Evolutionary conservation across 805 yeast genomes (phyloP), one percentile per base, ranked within the genome.

Genomic region (Kodamaea sagamina): DNA sequence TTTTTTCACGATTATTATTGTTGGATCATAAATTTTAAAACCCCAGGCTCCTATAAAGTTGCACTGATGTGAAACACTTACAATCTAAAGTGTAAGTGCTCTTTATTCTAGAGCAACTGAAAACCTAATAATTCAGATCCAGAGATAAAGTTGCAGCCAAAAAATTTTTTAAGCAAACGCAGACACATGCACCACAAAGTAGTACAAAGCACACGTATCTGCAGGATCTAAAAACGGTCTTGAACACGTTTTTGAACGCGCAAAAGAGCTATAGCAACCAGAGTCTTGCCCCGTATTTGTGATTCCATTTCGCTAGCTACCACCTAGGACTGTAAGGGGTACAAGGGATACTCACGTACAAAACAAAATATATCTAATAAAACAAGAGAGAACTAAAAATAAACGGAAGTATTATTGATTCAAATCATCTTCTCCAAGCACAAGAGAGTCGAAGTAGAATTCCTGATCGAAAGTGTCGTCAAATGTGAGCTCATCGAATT

Each of bases 391-490:
- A 29, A 29, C 34, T 29, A 29, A 29, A 29, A 29, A 29, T 29
- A 27, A 27, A 27, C 4, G 7, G 12, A 11, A 3, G 10, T 4
- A n/a, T 12, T 28, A 29, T 29, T 29, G 17, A 16, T 29, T 29
- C 19, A 37, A 26, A 7, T 37, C 28, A 11, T 37, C 40, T n/a
- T 37, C 40, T 11, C 40, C 40, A 18, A 34, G 37, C 4, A 34
- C 22, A 15, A 37, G 10, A 13, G 16, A 24, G 10, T 24, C 40
- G 9, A 22, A 25, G 15, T 12, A n/a, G 16, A 36, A 25, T 3
- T 25, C 40, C 12, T 25, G 29, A 4, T 15, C 25, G 8, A 25
- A 26, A 7, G n/a, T 18, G 17, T 21, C 18, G 24, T 11, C 39
- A 22, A 17, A 15, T 13, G 12, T 13, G 16, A 12, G n/a, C 6